Base-by-base conservation (phyloP, 192 early-diverging fungal genomes). In the Thoreauomyces humboldtii region DNA sequence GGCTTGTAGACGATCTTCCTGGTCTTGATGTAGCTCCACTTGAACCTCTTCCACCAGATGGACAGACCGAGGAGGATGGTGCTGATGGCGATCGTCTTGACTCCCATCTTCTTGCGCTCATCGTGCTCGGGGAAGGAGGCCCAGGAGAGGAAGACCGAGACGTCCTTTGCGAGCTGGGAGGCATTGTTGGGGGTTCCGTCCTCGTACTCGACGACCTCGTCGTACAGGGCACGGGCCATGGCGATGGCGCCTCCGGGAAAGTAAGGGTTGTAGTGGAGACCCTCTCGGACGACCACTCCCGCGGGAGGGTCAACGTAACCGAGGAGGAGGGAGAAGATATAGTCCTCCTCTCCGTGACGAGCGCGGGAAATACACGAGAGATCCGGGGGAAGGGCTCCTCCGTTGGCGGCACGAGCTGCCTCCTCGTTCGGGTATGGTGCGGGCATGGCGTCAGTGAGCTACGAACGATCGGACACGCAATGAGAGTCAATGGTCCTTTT, bases 211-310 rank as follows among this genome's bases (percentile, higher is more conserved):
- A 95, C 89, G 22, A 93, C 79, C 51, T 90, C 96, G 63, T 98
- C 96, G 78, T 88, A 98, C 48, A 98, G 75, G 56, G 89, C 80
- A 65, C 91, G 89, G 33, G 93, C 96, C 94, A 98, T 98, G 55
- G 86, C 85, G 75, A 98, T 98, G 52, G 94, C 90, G 67, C 94
- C 94, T 45, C 96, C 94, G 19, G 93, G 96, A 91, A 98, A 98
- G 83, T 96, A 98, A 38, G 92, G 91, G 87, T 98, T 98, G 85
- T 93, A 98, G 87, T 96, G 92, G 19, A 98, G 83, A 57, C 94
- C 96, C 69, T 95, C 93, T 75, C 93, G 89, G 47, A 98, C 71
- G 58, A 86, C 83, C 54, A 98, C 86, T 73, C 96, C 94, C 17
- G 93, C 91, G 47, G 96, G 96, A 38, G 96, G 86, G 62, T 96